Percentiles rank a stretch among this genome's conserved stretches.
Evolutionary conservation across 2,329 filamentous ascomycete species (phyloP).

Genomic region (Cordyceps javanica): DNA sequence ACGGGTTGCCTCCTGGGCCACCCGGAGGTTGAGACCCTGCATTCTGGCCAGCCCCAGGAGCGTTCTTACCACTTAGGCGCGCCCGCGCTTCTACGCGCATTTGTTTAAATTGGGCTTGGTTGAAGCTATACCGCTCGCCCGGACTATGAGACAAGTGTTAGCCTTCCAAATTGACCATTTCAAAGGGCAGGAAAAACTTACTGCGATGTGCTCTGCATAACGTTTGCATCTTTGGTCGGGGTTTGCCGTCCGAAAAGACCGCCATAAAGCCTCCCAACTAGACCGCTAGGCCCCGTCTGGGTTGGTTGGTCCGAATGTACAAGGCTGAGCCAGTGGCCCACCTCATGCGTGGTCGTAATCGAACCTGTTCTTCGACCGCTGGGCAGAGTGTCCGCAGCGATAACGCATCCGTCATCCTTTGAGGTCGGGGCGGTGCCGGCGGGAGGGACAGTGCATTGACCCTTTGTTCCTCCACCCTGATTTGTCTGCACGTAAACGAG

Average conservation of each 20-base stretch:
- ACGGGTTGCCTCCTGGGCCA: too few species aligned
- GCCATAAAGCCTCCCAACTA: not conserved
- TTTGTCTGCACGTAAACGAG: not conserved
- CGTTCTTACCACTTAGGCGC: not conserved
- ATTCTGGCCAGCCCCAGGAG: too few species aligned
- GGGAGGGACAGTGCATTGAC: not conserved
- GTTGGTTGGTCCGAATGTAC: not conserved
- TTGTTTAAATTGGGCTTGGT: not conserved
- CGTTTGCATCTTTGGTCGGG: not conserved
- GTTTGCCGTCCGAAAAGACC: not conserved
- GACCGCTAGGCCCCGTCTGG: not conserved
- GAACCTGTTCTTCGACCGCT: not conserved
- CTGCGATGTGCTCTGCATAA: not conserved
- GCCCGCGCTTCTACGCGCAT: not conserved
- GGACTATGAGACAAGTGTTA: not conserved
- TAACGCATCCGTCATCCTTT: not conserved
- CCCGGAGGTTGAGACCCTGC: too few species aligned
- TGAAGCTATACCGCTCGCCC: not conserved
- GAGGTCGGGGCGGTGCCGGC: not conserved
- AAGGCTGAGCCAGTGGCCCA: not conserved
- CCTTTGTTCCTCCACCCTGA: not conserved
- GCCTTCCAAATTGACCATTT: not conserved
- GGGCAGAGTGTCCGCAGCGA: not conserved
- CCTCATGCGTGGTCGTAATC: not conserved
- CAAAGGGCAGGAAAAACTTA: not conserved